phyloP scores from a whole-genome alignment of 148 eudicot species.

The Nepenthes mirabilis region DNA sequence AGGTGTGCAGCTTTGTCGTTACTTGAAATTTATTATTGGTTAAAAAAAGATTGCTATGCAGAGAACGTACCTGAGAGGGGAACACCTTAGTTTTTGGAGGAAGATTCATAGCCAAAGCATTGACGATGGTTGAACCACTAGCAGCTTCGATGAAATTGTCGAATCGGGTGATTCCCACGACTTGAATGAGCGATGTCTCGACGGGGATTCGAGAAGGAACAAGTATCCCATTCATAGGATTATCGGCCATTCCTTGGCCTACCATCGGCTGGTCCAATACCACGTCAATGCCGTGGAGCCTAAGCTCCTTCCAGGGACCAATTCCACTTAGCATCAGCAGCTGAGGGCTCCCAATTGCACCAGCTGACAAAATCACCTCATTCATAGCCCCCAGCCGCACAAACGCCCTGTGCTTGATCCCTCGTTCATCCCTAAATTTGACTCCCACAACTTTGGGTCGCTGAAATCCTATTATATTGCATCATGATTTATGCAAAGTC shows the following conservation, averaged over 20 bases:
- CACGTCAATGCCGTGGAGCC: conserved; percentile 18
- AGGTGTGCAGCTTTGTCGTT: too few species aligned
- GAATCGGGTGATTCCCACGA: conserved; percentile 32
- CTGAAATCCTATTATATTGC: not conserved
- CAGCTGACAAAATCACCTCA: conserved; percentile 46
- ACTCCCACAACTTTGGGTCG: conserved; percentile 28
- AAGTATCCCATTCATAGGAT: conserved; percentile 27
- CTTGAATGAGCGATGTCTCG: conserved; percentile 20
- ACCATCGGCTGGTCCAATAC: conserved; percentile 67
- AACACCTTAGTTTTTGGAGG: conserved; percentile 9
- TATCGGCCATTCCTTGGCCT: conserved; percentile 59
- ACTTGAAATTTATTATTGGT: too few species aligned
- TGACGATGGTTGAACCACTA: conserved; percentile 20
- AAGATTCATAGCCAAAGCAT: conserved; percentile 18
- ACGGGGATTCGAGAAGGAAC: conserved; percentile 29
- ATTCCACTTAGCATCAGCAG: conserved; percentile 46
- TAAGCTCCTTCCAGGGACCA: conserved; percentile 33
- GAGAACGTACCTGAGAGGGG: conserved; percentile 2
- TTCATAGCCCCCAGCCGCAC: conserved; percentile 10
- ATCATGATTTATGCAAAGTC: too few species aligned
- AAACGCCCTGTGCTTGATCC: conserved; percentile 27
- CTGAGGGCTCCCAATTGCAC: conserved; percentile 54
- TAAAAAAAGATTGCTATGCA: not conserved
- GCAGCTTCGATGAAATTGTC: conserved; percentile 32
- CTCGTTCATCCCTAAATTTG: conserved; percentile 19